These are phyloP conservation scores for Hamigera avellanea DNA, from an alignment of 495 filamentous ascomycete species.

Conservation along the genomic window DNA sequence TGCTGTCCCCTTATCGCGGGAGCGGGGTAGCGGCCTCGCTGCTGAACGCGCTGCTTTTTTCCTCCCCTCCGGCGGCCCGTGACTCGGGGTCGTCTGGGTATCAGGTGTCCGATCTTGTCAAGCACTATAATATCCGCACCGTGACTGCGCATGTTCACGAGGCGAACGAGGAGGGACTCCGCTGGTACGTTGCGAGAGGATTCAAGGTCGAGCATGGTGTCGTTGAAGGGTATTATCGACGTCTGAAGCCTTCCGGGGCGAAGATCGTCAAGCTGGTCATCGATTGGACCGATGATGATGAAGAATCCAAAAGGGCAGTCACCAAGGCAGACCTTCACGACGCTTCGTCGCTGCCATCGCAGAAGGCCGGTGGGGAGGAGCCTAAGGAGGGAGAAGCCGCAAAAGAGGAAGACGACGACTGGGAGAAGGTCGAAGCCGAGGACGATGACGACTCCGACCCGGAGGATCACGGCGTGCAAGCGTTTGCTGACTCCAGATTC, in stretches of 20 bases:
- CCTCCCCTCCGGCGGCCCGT: too few species aligned
- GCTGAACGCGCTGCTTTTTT: slow-evolving; percentile 47
- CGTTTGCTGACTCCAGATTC: slow-evolving; percentile 10
- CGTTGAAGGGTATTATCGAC: slow-evolving; percentile 71
- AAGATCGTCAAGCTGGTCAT: slow-evolving; percentile 60
- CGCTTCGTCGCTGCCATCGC: too few species aligned
- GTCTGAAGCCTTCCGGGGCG: slow-evolving; percentile 68
- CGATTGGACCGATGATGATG: slow-evolving; percentile 23
- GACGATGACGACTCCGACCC: slow-evolving; percentile 25
- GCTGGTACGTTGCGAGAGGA: slow-evolving; percentile 78
- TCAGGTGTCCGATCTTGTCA: slow-evolving; percentile 40
- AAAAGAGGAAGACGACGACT: slow-evolving; percentile 26
- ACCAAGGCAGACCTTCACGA: too few species aligned
- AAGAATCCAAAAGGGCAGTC: slow-evolving; percentile 8
- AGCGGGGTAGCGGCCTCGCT: slow-evolving; percentile 70
- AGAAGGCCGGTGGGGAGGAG: too few species aligned
- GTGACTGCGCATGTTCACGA: slow-evolving; percentile 94
- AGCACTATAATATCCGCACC: slow-evolving; percentile 34
- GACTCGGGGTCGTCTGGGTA: slow-evolving; percentile 26
- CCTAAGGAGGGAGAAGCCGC: too few species aligned
- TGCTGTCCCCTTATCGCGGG: slow-evolving; percentile 72
- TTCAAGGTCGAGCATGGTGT: slow-evolving; percentile 50
- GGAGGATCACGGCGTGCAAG: slow-evolving; percentile 19
- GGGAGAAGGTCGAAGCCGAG: slow-evolving; percentile 34
- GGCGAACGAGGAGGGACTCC: slow-evolving; percentile 70